These are phyloP conservation scores for Dujonia santamariae DNA, from an alignment of 1,139 yeast genomes.

Conservation along the genomic window DNA sequence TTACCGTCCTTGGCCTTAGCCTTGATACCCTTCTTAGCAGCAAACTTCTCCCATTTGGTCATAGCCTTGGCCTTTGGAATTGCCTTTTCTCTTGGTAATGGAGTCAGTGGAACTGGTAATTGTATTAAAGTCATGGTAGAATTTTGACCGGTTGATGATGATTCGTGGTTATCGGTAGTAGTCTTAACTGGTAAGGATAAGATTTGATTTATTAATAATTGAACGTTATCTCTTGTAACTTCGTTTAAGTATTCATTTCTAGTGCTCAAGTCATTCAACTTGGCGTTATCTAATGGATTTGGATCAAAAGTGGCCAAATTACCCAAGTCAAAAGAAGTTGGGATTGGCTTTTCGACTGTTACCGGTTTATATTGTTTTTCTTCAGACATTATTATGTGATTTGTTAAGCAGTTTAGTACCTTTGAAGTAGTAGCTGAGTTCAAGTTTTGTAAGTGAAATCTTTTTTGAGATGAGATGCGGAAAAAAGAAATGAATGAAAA, in stretches of 20 bases:
- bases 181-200: conserved; percentile 84
- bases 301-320: conserved; percentile 84
- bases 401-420: too few relatives aligned
- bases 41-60: conserved; percentile 97
- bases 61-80: conserved; percentile 89
- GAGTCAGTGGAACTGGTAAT: conserved; percentile 81
- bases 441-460: neutral
- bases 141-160: conserved; percentile 58
- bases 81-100: conserved; percentile 91
- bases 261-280: conserved; percentile 47
- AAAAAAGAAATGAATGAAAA: conserved; percentile 4
- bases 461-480: conserved; percentile 3
- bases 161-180: conserved; percentile 69
- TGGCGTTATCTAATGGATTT: conserved; percentile 68
- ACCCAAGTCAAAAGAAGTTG: conserved; percentile 83
- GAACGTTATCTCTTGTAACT: conserved; percentile 90
- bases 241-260: conserved; percentile 65
- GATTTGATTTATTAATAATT: conserved; percentile 84
- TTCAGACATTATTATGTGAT: conserved; percentile 18
- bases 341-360: conserved; percentile 84
- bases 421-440: conserved; percentile 1
- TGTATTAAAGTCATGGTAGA: conserved; percentile 79
- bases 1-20: conserved; percentile 89
- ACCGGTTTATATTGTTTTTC: conserved; percentile 56
- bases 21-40: conserved; percentile 90